Percentiles rank a stretch among this genome's conserved stretches.
These are phyloP conservation scores for Mycena epipterygia DNA, from an alignment of 768 basidiomycete species.

Conservation along the genomic window DNA sequence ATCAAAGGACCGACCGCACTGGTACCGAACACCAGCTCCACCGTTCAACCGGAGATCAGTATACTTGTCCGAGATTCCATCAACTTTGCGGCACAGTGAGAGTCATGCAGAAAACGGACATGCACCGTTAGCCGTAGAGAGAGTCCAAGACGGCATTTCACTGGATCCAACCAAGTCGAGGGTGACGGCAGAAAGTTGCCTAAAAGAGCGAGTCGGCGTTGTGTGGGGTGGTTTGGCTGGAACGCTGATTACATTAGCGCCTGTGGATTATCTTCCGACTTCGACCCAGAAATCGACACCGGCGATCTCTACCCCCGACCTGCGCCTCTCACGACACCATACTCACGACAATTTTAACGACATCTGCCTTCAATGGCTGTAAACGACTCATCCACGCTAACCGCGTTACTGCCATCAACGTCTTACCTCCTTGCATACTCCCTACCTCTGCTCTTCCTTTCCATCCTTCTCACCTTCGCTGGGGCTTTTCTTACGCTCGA, in stretches of 20 bases:
- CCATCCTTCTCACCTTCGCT: conserved; percentile 70
- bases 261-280: conserved; percentile 13
- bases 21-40: too few relatives aligned
- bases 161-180: too few relatives aligned
- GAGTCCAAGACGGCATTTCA: too few relatives aligned
- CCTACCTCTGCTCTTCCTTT: conserved; percentile 71
- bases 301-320: background rate
- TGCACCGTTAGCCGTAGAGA: too few relatives aligned
- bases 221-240: background rate
- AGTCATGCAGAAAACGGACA: too few relatives aligned
- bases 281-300: background rate
- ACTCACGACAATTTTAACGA: conserved; percentile 17
- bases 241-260: conserved; percentile 12
- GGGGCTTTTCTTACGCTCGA: conserved; percentile 82
- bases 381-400: conserved; percentile 43
- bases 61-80: too few relatives aligned
- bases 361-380: conserved; percentile 26
- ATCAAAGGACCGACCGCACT: too few relatives aligned
- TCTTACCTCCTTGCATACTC: conserved; percentile 69
- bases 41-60: too few relatives aligned
- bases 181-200: conserved; percentile 2
- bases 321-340: conserved; percentile 1
- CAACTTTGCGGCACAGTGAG: too few relatives aligned
- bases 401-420: conserved; percentile 60
- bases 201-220: background rate